Evolutionary conservation across 139 green algal species (phyloP).

Genomic region (Limnomonas spitsbergensis): DNA sequence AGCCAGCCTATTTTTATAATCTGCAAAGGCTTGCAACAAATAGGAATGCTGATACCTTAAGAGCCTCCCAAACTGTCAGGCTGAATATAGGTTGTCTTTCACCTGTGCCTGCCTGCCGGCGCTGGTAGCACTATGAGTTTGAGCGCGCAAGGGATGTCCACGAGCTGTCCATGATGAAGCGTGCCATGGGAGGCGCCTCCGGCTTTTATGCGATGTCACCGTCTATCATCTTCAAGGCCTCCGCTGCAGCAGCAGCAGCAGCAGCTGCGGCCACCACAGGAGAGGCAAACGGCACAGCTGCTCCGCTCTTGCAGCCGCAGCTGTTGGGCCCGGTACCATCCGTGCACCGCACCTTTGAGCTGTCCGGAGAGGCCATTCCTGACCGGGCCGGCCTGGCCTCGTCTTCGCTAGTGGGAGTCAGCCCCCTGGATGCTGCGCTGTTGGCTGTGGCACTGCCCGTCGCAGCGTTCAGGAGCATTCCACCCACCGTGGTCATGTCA

Average conservation of each 20-base stretch:
- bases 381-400: not conserved
- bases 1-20: too few species aligned
- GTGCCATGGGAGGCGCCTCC: constrained; percentile 61
- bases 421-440: not conserved
- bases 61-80: too few species aligned
- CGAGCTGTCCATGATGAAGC: constrained; percentile 78
- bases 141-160: constrained; percentile 67
- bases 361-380: not conserved
- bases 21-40: too few species aligned
- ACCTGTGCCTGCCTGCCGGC: too few species aligned
- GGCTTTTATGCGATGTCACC: constrained; percentile 69
- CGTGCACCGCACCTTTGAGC: not conserved
- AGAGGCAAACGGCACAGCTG: not conserved
- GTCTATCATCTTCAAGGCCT: not conserved
- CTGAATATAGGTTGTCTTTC: too few species aligned
- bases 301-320: not conserved
- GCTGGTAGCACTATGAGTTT: constrained; percentile 76
- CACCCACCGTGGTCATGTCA: constrained; percentile 29
- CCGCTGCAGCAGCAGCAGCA: not conserved
- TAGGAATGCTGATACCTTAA: too few species aligned
- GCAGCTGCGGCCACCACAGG: not conserved
- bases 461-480: constrained; percentile 2
- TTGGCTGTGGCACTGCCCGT: not conserved
- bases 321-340: not conserved
- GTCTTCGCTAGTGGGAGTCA: not conserved